Evolutionary conservation across 2,329 filamentous ascomycete genomes (phyloP), one percentile per base, ranked within the genome.

Genomic region (Colletotrichum somersetense): DNA sequence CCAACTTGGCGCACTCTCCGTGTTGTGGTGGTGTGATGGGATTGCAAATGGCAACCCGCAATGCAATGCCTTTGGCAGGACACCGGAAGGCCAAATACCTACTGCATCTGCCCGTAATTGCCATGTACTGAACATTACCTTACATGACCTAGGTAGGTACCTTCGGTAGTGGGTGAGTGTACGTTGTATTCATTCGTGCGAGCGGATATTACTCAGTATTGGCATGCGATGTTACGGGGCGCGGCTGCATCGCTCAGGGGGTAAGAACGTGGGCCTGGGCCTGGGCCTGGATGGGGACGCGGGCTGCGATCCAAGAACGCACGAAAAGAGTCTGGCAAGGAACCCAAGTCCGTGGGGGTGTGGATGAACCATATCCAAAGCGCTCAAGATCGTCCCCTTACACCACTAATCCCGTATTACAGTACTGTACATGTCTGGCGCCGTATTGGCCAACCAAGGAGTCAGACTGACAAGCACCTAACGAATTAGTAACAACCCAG

Each of bases 231-330:
- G 66, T 26, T 58, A 63, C 44, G 42, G 66, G 59, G 59, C 50
- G 69, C 50, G 59, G 61, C 70, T 69, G 70, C 67, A 40, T 50
- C 55, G 50, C 44, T 72, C 70, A 72, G 70, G 70, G 70, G 70
- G 40, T 50, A 50, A 33, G 23, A 50, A 66, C 58, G 53, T 68
- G 46, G 66, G 30, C 33, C 11, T 35, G 61, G 35, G 52, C 61
- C 40, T 18, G 40, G 14, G 5, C 33, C 20, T 10, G 56, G 10
- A 44, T 20, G 55, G n/a, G 30, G 18, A n/a, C 30, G 18, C 14
- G 52, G 30, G 33, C 30, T 57, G 20, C 30, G 38, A 5, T 26
- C 48, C 23, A 52, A n/a, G 35, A 46, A 52, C 33, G 66, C 38
- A 26, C 35, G 30, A 44, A 64, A 56, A 57, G 66, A 62, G 46